Evolutionary conservation across 2,329 filamentous ascomycete species (phyloP).

Genomic region (Myriosclerotinia duriaeana): DNA sequence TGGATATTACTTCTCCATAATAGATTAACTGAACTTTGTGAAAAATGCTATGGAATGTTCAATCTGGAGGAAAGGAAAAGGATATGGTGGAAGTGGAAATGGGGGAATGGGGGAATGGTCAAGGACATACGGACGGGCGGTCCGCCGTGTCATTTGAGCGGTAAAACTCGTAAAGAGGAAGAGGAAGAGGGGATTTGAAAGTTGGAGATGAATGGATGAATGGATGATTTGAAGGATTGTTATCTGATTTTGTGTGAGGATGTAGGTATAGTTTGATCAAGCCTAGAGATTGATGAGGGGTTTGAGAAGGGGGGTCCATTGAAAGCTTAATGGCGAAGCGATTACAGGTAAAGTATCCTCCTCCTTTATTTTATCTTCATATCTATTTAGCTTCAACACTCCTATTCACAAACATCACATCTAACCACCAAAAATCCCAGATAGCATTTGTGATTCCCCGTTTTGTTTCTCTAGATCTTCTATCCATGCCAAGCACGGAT

Average conservation of each 20-base stretch:
- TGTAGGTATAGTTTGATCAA: background rate
- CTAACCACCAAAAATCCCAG: background rate
- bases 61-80: background rate
- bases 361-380: background rate
- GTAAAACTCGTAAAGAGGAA: background rate
- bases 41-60: background rate
- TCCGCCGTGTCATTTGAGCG: conserved; percentile 5
- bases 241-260: background rate
- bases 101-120: background rate
- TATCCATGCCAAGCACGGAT: conserved; percentile 17
- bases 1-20: conserved; percentile 14
- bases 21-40: conserved; percentile 13
- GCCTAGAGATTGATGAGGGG: background rate
- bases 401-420: background rate
- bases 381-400: background rate
- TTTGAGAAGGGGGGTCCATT: background rate
- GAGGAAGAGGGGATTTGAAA: background rate
- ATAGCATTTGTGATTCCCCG: background rate
- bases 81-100: background rate
- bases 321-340: background rate
- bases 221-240: background rate
- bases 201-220: background rate
- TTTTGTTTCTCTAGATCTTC: conserved; percentile 1
- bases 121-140: conserved; percentile 8
- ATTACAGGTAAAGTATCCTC: background rate